Evolutionary conservation across 2,329 filamentous ascomycete species (phyloP).

Genomic region (Achaetomium macrosporum): DNA sequence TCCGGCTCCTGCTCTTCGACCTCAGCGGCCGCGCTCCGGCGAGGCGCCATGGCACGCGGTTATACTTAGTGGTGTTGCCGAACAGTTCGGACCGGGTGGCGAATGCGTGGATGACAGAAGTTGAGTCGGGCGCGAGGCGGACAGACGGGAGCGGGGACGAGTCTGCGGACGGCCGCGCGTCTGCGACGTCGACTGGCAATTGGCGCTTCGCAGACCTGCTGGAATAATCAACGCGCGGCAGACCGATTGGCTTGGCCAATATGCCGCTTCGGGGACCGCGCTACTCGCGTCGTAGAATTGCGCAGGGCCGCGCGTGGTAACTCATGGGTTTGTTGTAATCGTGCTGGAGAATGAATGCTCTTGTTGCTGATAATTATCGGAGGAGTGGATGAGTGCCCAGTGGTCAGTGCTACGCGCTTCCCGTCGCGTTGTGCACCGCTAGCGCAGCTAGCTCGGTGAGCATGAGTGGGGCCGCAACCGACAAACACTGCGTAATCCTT

Average conservation of each 20-base stretch:
- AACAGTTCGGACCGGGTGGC: background rate
- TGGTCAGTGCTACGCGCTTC: background rate
- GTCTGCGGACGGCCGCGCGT: background rate
- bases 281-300: background rate
- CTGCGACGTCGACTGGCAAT: slow-evolving; percentile 1
- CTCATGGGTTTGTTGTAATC: background rate
- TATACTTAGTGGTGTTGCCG: slow-evolving; percentile 2
- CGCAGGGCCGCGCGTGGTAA: background rate
- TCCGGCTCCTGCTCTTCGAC: slow-evolving; percentile 37
- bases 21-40: slow-evolving; percentile 34
- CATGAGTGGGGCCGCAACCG: too few species aligned
- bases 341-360: too few species aligned
- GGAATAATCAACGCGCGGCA: background rate
- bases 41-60: slow-evolving; percentile 35
- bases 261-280: background rate
- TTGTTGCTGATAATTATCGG: slow-evolving; percentile 1
- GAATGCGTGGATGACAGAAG: background rate
- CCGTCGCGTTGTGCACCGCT: too few species aligned
- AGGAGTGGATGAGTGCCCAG: too few species aligned
- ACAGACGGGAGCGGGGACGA: background rate
- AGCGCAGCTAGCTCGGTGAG: too few species aligned
- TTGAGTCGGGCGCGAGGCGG: background rate
- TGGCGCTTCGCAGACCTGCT: background rate
- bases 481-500: too few species aligned
- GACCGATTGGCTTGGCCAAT: background rate